Base-by-base conservation (phyloP, 495 filamentous ascomycete species). In the Aspergillus sclerotiicarbonarius region DNA sequence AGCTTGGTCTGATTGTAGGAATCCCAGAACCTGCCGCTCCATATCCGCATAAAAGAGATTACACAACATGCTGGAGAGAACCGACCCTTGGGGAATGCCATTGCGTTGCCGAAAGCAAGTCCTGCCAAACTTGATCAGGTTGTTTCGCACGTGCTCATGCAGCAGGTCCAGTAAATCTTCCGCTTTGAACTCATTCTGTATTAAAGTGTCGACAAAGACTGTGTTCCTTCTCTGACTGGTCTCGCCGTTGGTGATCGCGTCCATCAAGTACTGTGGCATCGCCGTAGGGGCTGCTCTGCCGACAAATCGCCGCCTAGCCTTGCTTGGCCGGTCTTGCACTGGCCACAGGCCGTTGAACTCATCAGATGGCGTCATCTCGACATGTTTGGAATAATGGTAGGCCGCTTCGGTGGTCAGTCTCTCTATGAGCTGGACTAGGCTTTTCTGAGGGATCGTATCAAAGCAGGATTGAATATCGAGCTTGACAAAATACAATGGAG, bases 31-130 rank as follows among this genome's bases (percentile, higher is more conserved):
- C 20, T 85, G 72, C 4, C 75, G 62, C 70, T 98, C 95, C 3
- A 98, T 78, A 59, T 92, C 83, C 4, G 88, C 93, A 66, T 97
- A 98, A 67, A 97, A 96, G 67, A 93, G 90, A 68, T 91, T 98
- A 79, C 95, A 97, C 0, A 98, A 79, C 31, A 90, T 76, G 49
- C 84, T 88, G 9, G 92, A 96, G 21, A 98, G 66, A 0, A 96
- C 80, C 0, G 91, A 96, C 35, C 94, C 94, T 70, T 98, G 94
- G 0, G 94, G 92, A 20, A 98, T 96, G 13, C 94, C 94, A 32
- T 82, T 76, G 64, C 87, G 92, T 63, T 98, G 94, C 12, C 91
- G 83, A 64, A 90, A 97, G 72, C 86, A 94, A 52, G 87, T 90
- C 76, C 93, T 92, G 21, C 91, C 92, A 51, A 97, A 87, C 61